These are phyloP conservation scores for Ligustrum vulgare DNA, from an alignment of 257 asterid genomes.

Conservation along the genomic window DNA sequence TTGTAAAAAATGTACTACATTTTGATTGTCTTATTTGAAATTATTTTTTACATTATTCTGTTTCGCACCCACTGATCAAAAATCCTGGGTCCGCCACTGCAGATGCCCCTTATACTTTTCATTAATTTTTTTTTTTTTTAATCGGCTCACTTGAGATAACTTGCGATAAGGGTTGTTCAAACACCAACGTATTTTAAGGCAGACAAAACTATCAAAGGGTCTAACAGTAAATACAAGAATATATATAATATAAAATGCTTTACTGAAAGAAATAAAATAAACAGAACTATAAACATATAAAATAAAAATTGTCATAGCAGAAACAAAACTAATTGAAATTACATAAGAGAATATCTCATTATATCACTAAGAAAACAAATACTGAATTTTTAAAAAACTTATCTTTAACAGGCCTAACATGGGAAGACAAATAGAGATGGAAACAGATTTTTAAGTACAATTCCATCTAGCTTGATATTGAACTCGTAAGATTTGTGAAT, in stretches of 20 bases:
- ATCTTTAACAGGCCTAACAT: neutral
- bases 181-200: neutral
- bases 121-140: no score
- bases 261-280: neutral
- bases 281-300: neutral
- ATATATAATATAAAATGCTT: neutral
- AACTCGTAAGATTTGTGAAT: neutral
- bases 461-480: neutral
- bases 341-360: neutral
- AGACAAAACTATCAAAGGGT: conserved; percentile 1
- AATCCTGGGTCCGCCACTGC: no score
- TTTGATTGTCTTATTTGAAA: no score
- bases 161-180: neutral
- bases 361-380: neutral
- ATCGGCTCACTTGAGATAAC: no score
- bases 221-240: neutral
- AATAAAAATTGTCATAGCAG: conserved; percentile 3
- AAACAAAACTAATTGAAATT: neutral
- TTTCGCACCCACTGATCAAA: no score
- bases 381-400: neutral
- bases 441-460: neutral
- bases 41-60: no score
- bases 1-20: no score
- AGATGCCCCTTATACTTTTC: neutral
- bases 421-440: neutral